Base-by-base conservation (phyloP, 192 early-diverging fungal species). In the Backusella australiensis region DNA sequence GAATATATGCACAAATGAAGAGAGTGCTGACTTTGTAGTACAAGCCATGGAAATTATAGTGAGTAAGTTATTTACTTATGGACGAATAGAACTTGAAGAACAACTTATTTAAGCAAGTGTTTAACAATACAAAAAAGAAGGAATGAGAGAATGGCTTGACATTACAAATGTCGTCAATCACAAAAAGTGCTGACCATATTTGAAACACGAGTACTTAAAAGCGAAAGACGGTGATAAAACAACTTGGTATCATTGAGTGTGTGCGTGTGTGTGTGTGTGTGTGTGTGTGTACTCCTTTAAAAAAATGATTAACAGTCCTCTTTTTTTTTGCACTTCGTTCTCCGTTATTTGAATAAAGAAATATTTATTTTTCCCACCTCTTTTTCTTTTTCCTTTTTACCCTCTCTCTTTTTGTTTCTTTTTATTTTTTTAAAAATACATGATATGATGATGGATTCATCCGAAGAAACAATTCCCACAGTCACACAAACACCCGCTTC, bases 381-480 rank as follows among this genome's bases (percentile, higher is more conserved):
- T 73, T 73, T 73, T 52, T 59, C 29, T 38, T 17, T 35, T 71
- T 39, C 41, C 66, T 53, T 73, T 65, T 73, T 34, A 38, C 19
- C 17, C 69, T 35, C 42, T 71, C 71, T 65, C 44, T 26, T 41
- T 34, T 41, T 32, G 32, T 72, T 70, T 14, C 9, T 8, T 66
- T 15, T 29, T 34, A 0, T 49, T 17, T 49, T 49, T 42, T 29
- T 36, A 41, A 32, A 32, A 32, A n/a, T 14, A 19, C 44, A 39
- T 53, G 3, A 56, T 73, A 39, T 53, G 3, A 56, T 73, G 39
- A 19, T 52, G 42, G n/a, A 49, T 73, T 26, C 34, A 53, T 56
- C 12, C 29, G 17, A 49, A 68, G 46, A 56, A 41, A 73, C 67
- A 34, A 34, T 38, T 19, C 67, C 34, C 32, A 38, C 67, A 68